Evolutionary conservation across 257 asterid genomes (phyloP).

Genomic region (Ballota nigra): DNA sequence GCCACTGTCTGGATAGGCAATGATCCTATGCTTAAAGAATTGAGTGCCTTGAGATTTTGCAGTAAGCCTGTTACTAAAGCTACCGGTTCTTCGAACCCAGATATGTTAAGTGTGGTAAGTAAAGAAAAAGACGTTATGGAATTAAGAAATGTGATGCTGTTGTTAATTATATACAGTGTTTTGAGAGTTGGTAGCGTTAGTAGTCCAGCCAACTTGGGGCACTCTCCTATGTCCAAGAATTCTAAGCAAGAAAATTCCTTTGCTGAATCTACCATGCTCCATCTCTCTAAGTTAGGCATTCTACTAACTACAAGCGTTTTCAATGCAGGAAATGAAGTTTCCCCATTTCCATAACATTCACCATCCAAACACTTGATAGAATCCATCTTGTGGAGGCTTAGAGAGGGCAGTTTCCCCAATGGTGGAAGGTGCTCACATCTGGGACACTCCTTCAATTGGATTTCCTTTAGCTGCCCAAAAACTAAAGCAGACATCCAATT

Average conservation of each 20-base stretch:
- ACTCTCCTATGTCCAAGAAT: not conserved
- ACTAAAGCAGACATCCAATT: too few species aligned
- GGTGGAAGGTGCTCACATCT: too few species aligned
- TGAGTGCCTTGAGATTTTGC: slow-evolving; percentile 11
- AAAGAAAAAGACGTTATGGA: not conserved
- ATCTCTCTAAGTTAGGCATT: too few species aligned
- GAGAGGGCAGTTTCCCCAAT: too few species aligned
- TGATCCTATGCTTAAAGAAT: not conserved
- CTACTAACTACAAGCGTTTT: too few species aligned
- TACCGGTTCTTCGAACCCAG: not conserved
- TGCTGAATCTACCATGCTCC: not conserved
- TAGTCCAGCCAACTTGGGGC: not conserved
- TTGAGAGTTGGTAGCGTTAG: not conserved
- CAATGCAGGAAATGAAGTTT: too few species aligned
- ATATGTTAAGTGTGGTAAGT: not conserved
- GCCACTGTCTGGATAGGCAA: not conserved
- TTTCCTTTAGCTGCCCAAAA: too few species aligned
- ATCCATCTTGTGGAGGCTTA: too few species aligned
- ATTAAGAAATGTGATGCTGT: not conserved
- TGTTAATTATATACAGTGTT: not conserved
- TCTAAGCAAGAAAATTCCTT: not conserved
- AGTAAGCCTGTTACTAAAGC: not conserved
- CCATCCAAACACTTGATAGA: too few species aligned
- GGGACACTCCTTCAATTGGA: too few species aligned
- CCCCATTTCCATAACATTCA: too few species aligned